These are phyloP conservation scores for Emericellopsis cladophorae DNA, from an alignment of 2,329 filamentous ascomycete genomes.

Conservation along the genomic window DNA sequence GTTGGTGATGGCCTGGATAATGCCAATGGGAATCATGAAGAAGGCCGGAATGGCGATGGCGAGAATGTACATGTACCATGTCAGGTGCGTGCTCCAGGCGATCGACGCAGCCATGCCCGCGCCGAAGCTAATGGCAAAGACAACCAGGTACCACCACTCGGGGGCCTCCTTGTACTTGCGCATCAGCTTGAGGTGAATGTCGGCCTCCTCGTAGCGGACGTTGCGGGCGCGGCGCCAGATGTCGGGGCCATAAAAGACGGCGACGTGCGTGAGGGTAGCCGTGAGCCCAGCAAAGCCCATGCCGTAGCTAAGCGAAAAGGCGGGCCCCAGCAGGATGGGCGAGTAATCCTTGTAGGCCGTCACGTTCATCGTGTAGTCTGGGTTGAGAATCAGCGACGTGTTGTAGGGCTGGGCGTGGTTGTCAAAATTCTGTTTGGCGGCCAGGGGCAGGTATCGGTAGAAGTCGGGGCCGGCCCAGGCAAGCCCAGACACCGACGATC, in stretches of 20 bases:
- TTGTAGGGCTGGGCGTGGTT: slow-evolving; percentile 46
- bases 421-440: slow-evolving; percentile 42
- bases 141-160: slow-evolving; percentile 40
- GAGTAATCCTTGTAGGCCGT: slow-evolving; percentile 45
- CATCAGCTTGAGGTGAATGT: slow-evolving; percentile 44
- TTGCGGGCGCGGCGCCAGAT: slow-evolving; percentile 21
- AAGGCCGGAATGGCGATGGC: slow-evolving; percentile 49
- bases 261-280: slow-evolving; percentile 37
- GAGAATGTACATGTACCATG: slow-evolving; percentile 62
- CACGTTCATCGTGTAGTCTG: slow-evolving; percentile 37
- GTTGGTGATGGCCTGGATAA: slow-evolving; percentile 58
- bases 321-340: slow-evolving; percentile 38
- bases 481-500: slow-evolving; percentile 35
- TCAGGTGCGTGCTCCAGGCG: slow-evolving; percentile 52
- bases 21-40: slow-evolving; percentile 55
- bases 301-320: slow-evolving; percentile 42
- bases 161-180: slow-evolving; percentile 40
- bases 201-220: slow-evolving; percentile 26
- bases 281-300: slow-evolving; percentile 43
- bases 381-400: slow-evolving; percentile 38
- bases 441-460: slow-evolving; percentile 43
- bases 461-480: slow-evolving; percentile 37
- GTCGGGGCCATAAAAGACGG: slow-evolving; percentile 37
- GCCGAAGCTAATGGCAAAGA: slow-evolving; percentile 33
- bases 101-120: slow-evolving; percentile 39